These are phyloP conservation scores for Colletotrichum trifolii DNA, from an alignment of 2,329 filamentous ascomycete species.

Conservation along the genomic window DNA sequence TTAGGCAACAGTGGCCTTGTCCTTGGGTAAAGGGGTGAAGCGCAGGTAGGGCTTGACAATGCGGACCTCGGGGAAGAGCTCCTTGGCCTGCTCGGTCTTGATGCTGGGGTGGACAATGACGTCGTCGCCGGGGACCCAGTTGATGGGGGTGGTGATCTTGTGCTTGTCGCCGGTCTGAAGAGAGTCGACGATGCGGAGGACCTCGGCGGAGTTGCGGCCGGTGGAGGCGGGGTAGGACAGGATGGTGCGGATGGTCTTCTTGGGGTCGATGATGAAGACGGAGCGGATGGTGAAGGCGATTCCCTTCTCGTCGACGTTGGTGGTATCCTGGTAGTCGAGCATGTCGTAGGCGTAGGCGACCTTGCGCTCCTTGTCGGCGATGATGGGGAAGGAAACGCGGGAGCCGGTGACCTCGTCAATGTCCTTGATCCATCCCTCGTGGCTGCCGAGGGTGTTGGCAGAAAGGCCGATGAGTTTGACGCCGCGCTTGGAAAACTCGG, in stretches of 20 bases:
- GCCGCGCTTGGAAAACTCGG: conserved; percentile 86
- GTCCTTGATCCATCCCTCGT: conserved; percentile 91
- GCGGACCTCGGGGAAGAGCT: conserved; percentile 83
- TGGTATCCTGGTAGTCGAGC: conserved; percentile 84
- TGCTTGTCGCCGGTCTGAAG: conserved; percentile 88
- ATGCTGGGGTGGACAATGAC: conserved; percentile 90
- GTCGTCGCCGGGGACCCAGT: conserved; percentile 90
- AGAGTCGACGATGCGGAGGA: conserved; percentile 82
- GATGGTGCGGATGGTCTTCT: conserved; percentile 92
- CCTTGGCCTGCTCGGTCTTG: conserved; percentile 85
- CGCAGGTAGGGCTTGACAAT: conserved; percentile 79
- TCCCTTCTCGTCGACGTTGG: conserved; percentile 83
- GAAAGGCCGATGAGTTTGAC: conserved; percentile 93
- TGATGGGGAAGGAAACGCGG: conserved; percentile 80
- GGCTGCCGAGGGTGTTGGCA: conserved; percentile 86
- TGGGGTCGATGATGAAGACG: conserved; percentile 94
- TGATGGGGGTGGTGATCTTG: conserved; percentile 87
- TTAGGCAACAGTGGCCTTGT: conserved; percentile 53
- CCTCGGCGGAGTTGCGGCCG: conserved; percentile 84
- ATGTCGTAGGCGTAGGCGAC: conserved; percentile 83
- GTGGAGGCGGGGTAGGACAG: conserved; percentile 93
- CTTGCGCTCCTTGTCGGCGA: conserved; percentile 82
- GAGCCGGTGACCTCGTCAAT: conserved; percentile 82
- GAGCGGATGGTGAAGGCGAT: conserved; percentile 94
- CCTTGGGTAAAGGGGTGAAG: conserved; percentile 75